A percentile compares a stretch with the other conserved stretches of the same genome.
Conservation (phyloP, 192 early-diverging fungal genomes). For the Pecoramyces ruminantium region DNA sequence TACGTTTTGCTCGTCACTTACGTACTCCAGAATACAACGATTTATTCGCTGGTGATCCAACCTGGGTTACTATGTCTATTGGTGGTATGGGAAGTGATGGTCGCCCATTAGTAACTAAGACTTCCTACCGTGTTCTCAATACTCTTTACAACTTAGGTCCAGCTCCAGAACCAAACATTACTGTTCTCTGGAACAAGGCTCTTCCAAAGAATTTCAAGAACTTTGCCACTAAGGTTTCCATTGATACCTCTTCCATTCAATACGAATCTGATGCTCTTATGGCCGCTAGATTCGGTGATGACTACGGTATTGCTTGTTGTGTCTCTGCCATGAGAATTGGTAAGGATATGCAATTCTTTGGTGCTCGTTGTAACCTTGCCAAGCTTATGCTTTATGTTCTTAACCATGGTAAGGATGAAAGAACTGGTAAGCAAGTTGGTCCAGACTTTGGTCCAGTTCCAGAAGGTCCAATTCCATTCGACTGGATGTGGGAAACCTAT, state of each 20-base stretch:
- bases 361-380: slow-evolving; percentile 10
- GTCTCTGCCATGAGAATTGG: slow-evolving; percentile 8
- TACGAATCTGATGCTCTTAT: slow-evolving; percentile 7
- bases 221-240: slow-evolving; percentile 3
- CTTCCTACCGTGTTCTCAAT: slow-evolving; percentile 5
- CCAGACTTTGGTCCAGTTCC: slow-evolving; percentile 4
- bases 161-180: slow-evolving; percentile 7
- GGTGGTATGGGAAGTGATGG: slow-evolving; percentile 6
- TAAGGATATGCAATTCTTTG: slow-evolving; percentile 11
- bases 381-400: slow-evolving; percentile 9
- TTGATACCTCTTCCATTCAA: slow-evolving; percentile 9
- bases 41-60: slow-evolving; percentile 7
- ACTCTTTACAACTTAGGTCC: slow-evolving; percentile 7
- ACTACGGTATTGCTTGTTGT: slow-evolving; percentile 11
- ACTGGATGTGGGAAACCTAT: slow-evolving; percentile 3
- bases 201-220: slow-evolving; percentile 4
- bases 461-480: slow-evolving; percentile 4
- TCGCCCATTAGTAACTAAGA: slow-evolving; percentile 5
- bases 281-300: slow-evolving; percentile 3
- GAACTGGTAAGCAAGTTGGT: slow-evolving; percentile 8
- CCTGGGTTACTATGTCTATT: slow-evolving; percentile 6
- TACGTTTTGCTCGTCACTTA: slow-evolving; percentile 7
- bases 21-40: slow-evolving; percentile 7
- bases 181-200: slow-evolving; percentile 5
- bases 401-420: slow-evolving; percentile 6